These are phyloP conservation scores for Trypanosoma platydactyli DNA, from an alignment of 208 protist species.

Conservation along the genomic window DNA sequence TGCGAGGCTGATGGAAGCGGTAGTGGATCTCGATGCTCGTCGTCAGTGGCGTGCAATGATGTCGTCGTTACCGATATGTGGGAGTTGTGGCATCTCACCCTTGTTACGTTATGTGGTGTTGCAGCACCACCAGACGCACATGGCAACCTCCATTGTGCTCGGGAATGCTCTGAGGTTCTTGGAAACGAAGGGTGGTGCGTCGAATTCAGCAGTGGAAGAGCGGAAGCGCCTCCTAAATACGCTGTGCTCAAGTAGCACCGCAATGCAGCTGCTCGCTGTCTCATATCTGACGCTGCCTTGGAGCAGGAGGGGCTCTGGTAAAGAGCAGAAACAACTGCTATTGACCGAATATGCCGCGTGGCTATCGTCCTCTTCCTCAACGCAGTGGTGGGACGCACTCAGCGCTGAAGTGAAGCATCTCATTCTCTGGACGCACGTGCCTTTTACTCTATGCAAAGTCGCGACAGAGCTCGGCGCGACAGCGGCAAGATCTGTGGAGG, in stretches of 20 bases:
- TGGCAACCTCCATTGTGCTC: constrained; percentile 16
- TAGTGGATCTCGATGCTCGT: not conserved
- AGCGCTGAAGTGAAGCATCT: constrained; percentile 3
- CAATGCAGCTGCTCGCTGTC: constrained; percentile 18
- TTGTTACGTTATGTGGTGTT: not conserved
- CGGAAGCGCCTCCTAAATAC: not conserved
- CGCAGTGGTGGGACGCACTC: not conserved
- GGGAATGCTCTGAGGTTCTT: constrained; percentile 7
- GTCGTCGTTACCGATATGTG: too few species aligned
- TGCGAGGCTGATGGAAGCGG: constrained; percentile 1
- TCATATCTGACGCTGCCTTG: not conserved
- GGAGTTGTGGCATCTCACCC: not conserved
- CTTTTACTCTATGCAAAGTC: not conserved
- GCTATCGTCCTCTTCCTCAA: constrained; percentile 6
- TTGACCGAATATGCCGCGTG: constrained; percentile 1
- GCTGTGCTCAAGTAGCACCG: constrained; percentile 8
- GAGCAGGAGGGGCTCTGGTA: not conserved
- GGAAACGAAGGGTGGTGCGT: not conserved
- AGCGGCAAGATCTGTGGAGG: not conserved
- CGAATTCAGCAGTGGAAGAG: not conserved
- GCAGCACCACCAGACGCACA: constrained; percentile 1
- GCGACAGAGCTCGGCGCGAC: not conserved
- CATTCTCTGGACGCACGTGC: not conserved
- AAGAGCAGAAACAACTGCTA: not conserved
- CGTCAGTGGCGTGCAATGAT: not conserved